Base-by-base conservation (phyloP, 1,139 yeast species). In the Taphrina sp. region DNA sequence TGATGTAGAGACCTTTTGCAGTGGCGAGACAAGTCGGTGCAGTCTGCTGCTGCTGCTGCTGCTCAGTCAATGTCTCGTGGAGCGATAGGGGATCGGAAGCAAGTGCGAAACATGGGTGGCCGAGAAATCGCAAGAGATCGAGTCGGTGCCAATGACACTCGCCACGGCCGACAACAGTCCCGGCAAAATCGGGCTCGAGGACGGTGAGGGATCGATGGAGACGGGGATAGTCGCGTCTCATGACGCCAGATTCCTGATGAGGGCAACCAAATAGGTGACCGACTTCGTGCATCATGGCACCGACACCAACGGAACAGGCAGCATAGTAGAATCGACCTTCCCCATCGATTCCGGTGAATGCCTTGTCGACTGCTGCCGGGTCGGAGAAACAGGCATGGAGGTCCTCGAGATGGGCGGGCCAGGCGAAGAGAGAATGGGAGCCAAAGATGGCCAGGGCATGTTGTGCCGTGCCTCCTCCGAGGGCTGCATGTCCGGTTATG, bases 211-310 rank as follows among this genome's bases (percentile, higher is more conserved):
- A 79, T 58, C 97, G 76, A 68, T 90, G 86, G 75, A 88, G 78
- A 63, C 83, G 78, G 12, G 83, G 74, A 66, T 90, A 92, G 61
- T 86, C 96, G 60, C 96, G 76, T 43, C 88, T 70, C 97, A 92
- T 92, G 22, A 90, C 85, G 16, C 97, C 97, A 63, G 76, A 74
- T 2, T 82, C 85, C 69, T 89, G 95, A 69, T 92, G 97, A 1
- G 97, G 96, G 62, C 94, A 85, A 0, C 96, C 96, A 38, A 90
- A 73, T 26, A 80, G 72, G 67, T 92, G 97, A 1, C 98, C 97
- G 55, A 89, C 83, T 67, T 92, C 97, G 68, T 92, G 98, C 85
- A 90, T 77, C 64, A 88, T 89, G 0, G 97, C 97, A 39, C 98
- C 97, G 67, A 87, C 69, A 1, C 96, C 88, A 39, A 92, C 78